Percentiles rank a stretch among this genome's conserved stretches.
phyloP scores from a whole-genome alignment of 257 asterid species.

The Nicotiana undulata region DNA sequence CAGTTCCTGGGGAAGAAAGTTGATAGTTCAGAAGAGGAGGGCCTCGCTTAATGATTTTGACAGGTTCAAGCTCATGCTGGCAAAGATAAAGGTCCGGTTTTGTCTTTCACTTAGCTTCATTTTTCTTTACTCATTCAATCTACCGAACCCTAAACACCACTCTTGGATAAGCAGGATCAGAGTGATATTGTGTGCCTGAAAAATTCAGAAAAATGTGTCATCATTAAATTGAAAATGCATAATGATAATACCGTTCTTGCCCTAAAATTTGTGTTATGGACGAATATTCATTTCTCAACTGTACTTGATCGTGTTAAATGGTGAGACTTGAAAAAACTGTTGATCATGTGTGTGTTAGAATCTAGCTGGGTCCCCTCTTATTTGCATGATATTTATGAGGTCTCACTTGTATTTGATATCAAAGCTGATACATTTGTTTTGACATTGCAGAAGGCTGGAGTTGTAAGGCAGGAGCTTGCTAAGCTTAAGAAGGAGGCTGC shows the following conservation, averaged over 20 bases:
- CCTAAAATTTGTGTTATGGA: neutral
- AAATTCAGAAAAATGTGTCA: too few relatives aligned
- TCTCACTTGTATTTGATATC: neutral
- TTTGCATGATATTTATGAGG: neutral
- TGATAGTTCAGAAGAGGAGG: slow-evolving; percentile 25
- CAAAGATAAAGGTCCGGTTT: slow-evolving; percentile 22
- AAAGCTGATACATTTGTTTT: neutral
- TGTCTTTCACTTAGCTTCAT: neutral
- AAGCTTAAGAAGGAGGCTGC: slow-evolving; percentile 17
- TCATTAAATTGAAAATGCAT: neutral
- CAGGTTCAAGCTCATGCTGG: slow-evolving; percentile 25
- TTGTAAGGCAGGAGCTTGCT: slow-evolving; percentile 23
- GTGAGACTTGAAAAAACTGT: neutral
- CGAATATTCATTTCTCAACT: neutral
- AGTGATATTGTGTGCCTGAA: neutral
- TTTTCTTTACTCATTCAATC: neutral
- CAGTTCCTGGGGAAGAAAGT: slow-evolving; percentile 24
- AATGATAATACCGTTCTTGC: neutral
- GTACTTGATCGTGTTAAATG: neutral
- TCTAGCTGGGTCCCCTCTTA: neutral
- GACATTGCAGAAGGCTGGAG: slow-evolving; percentile 19
- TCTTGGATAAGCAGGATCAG: neutral
- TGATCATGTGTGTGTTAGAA: neutral
- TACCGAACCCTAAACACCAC: neutral
- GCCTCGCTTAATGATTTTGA: slow-evolving; percentile 21